phyloP scores from a whole-genome alignment of 1,284 basidiomycete species.

The Lentinus polychrous region DNA sequence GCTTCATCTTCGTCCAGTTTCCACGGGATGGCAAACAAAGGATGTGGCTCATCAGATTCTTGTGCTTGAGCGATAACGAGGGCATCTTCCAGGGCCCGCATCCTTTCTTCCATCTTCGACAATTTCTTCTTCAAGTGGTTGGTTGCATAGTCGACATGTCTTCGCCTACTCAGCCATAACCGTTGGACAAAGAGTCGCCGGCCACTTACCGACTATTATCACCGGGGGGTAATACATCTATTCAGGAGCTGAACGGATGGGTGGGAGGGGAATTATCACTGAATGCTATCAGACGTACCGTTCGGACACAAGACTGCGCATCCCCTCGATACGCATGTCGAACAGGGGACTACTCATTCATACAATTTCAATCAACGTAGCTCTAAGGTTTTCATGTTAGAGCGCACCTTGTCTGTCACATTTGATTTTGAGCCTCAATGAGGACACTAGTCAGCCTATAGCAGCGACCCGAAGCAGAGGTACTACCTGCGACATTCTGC shows the following conservation, averaged over 20 bases:
- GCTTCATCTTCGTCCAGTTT: conserved; percentile 4
- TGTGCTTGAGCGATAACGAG: conserved; percentile 12
- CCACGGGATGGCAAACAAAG: conserved; percentile 9
- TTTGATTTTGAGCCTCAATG: conserved; percentile 13
- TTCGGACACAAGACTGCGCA: conserved; percentile 16
- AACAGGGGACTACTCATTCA: conserved; percentile 12
- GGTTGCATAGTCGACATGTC: conserved; percentile 12
- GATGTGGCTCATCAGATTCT: conserved; percentile 11
- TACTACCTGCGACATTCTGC: conserved; percentile 16
- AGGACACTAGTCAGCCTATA: neutral
- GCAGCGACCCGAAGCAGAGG: neutral
- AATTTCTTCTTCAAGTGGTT: conserved; percentile 14
- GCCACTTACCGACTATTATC: conserved; percentile 16
- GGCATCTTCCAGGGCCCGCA: conserved; percentile 16
- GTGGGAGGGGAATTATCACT: neutral
- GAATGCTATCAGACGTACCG: conserved; percentile 7
- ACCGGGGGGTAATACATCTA: conserved; percentile 14
- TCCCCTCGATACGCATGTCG: conserved; percentile 15
- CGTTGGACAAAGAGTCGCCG: neutral
- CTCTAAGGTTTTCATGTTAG: neutral
- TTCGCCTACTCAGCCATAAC: neutral
- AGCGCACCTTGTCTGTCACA: conserved; percentile 14
- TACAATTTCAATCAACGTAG: neutral
- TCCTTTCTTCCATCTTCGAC: conserved; percentile 13
- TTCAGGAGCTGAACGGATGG: neutral